Evolutionary conservation across 768 basidiomycete species (phyloP).

Genomic region (Trametes villosa): DNA sequence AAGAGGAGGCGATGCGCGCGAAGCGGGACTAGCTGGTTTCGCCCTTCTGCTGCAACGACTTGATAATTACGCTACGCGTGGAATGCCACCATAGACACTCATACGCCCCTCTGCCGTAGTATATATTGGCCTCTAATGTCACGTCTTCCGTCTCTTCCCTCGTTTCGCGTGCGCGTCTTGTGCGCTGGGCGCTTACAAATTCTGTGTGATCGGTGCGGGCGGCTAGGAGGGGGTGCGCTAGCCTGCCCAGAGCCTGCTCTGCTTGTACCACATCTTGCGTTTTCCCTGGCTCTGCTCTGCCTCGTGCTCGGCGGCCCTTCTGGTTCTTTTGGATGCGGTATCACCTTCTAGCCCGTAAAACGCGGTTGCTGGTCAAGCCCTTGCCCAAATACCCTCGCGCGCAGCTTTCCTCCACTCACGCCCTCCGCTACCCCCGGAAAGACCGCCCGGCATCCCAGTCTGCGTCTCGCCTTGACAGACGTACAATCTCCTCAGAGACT

Average conservation of each 20-base stretch:
- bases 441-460: slow-evolving; percentile 26
- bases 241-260: neutral
- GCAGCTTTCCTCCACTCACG: slow-evolving; percentile 35
- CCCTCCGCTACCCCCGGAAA: slow-evolving; percentile 38
- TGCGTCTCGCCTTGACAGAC: slow-evolving; percentile 31
- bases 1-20: slow-evolving; percentile 35
- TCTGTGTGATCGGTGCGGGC: neutral
- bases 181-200: slow-evolving; percentile 1
- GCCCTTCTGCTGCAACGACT: neutral
- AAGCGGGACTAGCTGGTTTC: slow-evolving; percentile 22
- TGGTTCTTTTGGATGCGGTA: slow-evolving; percentile 40
- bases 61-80: slow-evolving; percentile 16
- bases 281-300: slow-evolving; percentile 6
- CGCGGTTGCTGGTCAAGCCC: slow-evolving; percentile 37
- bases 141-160: neutral
- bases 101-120: slow-evolving; percentile 13
- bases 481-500: slow-evolving; percentile 41
- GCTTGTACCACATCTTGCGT: neutral
- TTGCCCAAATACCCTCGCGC: slow-evolving; percentile 32
- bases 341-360: slow-evolving; percentile 40
- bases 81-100: slow-evolving; percentile 14
- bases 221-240: neutral
- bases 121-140: slow-evolving; percentile 11
- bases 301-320: slow-evolving; percentile 13
- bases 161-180: neutral